A percentile compares a stretch with the other conserved stretches of the same genome.
These are phyloP conservation scores for Pestalotiopsis sp. DNA, from an alignment of 2,329 filamentous ascomycete species.

Conservation along the genomic window DNA sequence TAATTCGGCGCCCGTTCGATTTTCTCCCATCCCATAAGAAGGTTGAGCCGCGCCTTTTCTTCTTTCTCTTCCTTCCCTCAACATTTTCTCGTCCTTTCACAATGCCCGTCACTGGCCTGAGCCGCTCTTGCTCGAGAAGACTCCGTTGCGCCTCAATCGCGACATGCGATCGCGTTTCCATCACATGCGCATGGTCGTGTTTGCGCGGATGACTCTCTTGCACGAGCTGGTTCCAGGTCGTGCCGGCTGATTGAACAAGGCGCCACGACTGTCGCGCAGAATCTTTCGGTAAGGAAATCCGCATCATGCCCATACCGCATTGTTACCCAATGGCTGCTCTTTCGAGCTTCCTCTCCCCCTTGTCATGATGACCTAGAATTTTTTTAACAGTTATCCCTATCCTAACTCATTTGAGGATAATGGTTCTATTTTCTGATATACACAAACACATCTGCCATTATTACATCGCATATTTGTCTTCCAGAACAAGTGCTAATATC, in stretches of 20 bases:
- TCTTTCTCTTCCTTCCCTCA: not conserved
- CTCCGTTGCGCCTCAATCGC: not conserved
- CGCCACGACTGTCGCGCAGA: not conserved
- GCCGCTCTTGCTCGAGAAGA: not conserved
- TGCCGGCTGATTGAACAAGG: not conserved
- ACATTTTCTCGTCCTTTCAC: not conserved
- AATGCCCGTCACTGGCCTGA: not conserved
- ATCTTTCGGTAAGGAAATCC: not conserved
- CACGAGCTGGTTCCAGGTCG: not conserved
- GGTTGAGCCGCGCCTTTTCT: constrained; percentile 2
- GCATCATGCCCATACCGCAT: not conserved
- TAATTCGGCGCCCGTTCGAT: not conserved
- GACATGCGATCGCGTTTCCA: not conserved
- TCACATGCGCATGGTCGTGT: not conserved
- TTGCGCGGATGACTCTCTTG: not conserved
- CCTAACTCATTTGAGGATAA: constrained; percentile 5
- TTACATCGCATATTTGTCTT: not conserved
- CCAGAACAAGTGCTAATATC: not conserved
- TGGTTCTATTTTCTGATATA: constrained; percentile 2
- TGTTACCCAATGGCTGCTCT: not conserved
- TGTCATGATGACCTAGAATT: constrained; percentile 7
- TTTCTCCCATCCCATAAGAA: constrained; percentile 1
- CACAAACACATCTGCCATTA: not conserved
- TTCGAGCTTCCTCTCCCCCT: not conserved
- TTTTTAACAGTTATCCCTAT: constrained; percentile 11